phyloP scores from a whole-genome alignment of 169 alveolate species.

The Cryptosporidium tyzzeri region DNA sequence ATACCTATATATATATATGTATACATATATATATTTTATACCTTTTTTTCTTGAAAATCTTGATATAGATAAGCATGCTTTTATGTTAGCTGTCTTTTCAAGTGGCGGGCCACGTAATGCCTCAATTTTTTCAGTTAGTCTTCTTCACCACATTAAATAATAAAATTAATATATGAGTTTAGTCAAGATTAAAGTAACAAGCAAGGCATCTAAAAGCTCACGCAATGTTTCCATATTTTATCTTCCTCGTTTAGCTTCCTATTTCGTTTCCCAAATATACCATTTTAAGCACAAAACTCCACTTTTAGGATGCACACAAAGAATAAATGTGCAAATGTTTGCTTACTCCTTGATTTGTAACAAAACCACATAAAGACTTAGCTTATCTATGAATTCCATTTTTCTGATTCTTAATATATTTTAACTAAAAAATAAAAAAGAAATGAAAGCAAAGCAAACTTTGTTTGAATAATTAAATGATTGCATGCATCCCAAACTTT shows the following conservation, averaged over 20 bases:
- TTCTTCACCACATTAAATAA: conserved; percentile 51
- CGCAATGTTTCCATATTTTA: not conserved
- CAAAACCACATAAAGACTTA: no score
- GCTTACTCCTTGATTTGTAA: not conserved
- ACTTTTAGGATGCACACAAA: not conserved
- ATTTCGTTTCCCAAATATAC: no score
- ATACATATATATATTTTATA: no score
- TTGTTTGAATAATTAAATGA: not conserved
- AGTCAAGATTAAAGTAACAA: not conserved
- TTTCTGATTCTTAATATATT: no score
- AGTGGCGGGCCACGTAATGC: conserved; percentile 77
- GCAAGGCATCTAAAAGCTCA: not conserved
- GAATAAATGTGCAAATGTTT: no score
- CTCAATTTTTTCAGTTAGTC: conserved; percentile 23
- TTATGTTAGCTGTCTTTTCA: conserved; percentile 67
- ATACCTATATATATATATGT: not conserved
- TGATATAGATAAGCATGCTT: conserved; percentile 55
- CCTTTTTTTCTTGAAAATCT: conserved; percentile 1
- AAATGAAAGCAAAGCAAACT: no score
- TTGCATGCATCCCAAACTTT: not conserved
- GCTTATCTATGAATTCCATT: not conserved
- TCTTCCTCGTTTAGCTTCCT: not conserved
- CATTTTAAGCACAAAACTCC: not conserved
- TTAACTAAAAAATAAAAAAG: no score
- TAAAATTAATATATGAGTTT: no score